A percentile compares a stretch with the other conserved stretches of the same genome.
Conservation (phyloP, 306 rosid genomes). For the Crataegus laevigata region DNA sequence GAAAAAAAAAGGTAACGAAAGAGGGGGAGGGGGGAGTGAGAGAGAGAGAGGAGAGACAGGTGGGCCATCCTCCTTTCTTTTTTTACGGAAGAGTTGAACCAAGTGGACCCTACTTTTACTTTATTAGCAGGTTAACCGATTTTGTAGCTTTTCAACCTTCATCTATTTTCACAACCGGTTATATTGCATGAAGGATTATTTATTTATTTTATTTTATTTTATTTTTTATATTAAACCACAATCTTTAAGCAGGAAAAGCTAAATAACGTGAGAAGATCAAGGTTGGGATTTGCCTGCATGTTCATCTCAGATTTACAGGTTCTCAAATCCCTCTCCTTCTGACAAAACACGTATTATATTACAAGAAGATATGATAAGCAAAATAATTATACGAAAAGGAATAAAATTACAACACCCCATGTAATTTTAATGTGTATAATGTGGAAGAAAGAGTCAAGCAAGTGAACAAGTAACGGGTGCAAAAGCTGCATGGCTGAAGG, state of each 20-base stretch:
- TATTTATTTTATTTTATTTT: too few species aligned
- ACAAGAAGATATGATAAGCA: background rate
- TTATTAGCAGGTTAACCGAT: too few species aligned
- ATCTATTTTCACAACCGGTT: too few species aligned
- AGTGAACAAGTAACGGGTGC: slow-evolving; percentile 3
- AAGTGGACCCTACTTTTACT: too few species aligned
- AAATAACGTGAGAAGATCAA: slow-evolving; percentile 14
- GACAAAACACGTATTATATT: background rate
- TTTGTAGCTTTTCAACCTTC: too few species aligned
- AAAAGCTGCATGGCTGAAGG: slow-evolving; percentile 26
- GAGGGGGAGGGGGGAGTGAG: too few species aligned
- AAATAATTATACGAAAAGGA: background rate
- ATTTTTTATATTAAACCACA: background rate
- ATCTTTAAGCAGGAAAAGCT: background rate
- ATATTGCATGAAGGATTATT: too few species aligned
- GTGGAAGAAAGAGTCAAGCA: background rate
- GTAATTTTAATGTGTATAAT: background rate
- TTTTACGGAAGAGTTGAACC: too few species aligned
- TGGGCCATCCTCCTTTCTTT: too few species aligned
- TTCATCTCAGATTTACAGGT: background rate
- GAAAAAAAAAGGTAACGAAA: too few species aligned
- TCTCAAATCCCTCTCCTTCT: background rate
- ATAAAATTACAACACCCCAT: background rate
- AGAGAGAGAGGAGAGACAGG: too few species aligned
- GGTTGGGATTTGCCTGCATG: slow-evolving; percentile 11